These are phyloP conservation scores for Neurospora sp. DNA, from an alignment of 495 filamentous ascomycete species.

Conservation along the genomic window DNA sequence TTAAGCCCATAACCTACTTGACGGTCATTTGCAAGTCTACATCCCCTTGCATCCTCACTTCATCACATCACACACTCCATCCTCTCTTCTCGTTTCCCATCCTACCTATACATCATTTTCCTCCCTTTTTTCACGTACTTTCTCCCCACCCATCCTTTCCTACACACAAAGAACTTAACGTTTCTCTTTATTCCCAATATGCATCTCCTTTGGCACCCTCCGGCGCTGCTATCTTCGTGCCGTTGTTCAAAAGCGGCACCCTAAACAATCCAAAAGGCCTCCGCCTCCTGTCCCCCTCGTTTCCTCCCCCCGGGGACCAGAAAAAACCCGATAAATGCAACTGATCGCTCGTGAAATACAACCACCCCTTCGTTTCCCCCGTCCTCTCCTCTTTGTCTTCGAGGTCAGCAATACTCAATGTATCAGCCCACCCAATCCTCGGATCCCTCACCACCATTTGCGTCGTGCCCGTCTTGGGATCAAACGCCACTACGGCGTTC, in stretches of 20 bases:
- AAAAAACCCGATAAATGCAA: background rate
- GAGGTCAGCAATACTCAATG: background rate
- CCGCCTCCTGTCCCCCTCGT: background rate
- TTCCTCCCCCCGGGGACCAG: background rate
- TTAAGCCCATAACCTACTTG: too few species aligned
- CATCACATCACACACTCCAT: background rate
- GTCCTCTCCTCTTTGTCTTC: too few species aligned
- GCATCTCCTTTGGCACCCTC: too few species aligned
- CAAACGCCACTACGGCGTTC: background rate
- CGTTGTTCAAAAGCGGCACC: too few species aligned
- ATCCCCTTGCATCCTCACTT: background rate
- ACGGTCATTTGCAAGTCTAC: too few species aligned
- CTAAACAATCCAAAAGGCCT: background rate
- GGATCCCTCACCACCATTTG: background rate
- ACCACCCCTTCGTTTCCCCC: background rate
- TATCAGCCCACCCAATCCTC: background rate
- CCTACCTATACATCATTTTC: too few species aligned
- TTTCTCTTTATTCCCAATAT: too few species aligned
- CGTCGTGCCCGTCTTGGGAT: background rate
- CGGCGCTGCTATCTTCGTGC: too few species aligned
- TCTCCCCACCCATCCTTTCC: too few species aligned
- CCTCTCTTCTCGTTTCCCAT: too few species aligned
- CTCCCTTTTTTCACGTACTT: too few species aligned
- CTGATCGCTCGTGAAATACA: background rate
- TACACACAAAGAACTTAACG: too few species aligned